phyloP scores from a whole-genome alignment of 2,329 filamentous ascomycete species.

The Fusarium nygamai region DNA sequence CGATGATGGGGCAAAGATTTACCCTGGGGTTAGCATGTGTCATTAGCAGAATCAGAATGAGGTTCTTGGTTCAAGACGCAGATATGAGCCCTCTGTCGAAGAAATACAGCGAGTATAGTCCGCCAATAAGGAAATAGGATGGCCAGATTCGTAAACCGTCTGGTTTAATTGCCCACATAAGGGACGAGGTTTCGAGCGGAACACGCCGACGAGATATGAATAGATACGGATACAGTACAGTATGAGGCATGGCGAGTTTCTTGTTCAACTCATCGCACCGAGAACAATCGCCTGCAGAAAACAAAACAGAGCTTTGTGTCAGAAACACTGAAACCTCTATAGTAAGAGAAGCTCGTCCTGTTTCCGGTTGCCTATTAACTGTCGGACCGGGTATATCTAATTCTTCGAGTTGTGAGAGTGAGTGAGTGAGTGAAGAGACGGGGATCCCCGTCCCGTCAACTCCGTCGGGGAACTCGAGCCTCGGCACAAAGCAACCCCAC shows the following conservation, averaged over 20 bases:
- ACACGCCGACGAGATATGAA: conserved; percentile 5
- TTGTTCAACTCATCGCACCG: conserved; percentile 1
- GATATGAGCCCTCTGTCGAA: conserved; percentile 21
- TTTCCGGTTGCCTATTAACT: conserved; percentile 2
- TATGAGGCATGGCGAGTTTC: conserved; percentile 6
- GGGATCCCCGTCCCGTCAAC: background rate
- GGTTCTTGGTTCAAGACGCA: conserved; percentile 19
- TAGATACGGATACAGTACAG: background rate
- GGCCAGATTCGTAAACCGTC: background rate
- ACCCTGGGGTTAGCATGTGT: conserved; percentile 19
- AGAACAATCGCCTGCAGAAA: background rate
- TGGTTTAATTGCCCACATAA: conserved; percentile 14
- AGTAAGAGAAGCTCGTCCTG: conserved; percentile 24
- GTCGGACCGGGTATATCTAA: conserved; percentile 21
- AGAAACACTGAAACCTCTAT: conserved; percentile 23
- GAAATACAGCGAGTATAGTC: background rate
- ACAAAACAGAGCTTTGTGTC: background rate
- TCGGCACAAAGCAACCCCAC: conserved; percentile 29
- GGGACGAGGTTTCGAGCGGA: conserved; percentile 8
- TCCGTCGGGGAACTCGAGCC: conserved; percentile 15
- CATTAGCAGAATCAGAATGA: too few species aligned
- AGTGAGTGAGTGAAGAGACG: background rate
- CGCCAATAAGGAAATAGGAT: conserved; percentile 17
- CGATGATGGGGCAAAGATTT: conserved; percentile 27
- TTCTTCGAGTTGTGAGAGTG: background rate